phyloP scores from a whole-genome alignment of 2,329 filamentous ascomycete species.

The Penicillium digitatum region DNA sequence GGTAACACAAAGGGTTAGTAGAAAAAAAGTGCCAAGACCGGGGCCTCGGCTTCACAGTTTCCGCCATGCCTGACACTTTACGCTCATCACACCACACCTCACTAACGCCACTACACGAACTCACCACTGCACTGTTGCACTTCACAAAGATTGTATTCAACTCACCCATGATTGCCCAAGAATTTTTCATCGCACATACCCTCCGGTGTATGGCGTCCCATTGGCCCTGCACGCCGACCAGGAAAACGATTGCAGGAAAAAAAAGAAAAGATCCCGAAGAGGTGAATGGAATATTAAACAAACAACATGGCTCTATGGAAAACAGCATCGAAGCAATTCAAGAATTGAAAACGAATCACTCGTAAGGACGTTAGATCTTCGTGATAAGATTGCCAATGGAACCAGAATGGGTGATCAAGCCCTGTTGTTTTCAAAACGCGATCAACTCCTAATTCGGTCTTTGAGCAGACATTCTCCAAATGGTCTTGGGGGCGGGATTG shows the following conservation, averaged over 20 bases:
- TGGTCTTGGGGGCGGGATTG: not conserved
- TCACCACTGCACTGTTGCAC: not conserved
- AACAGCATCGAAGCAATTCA: not conserved
- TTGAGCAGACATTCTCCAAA: constrained; percentile 15
- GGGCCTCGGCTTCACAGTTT: constrained; percentile 17
- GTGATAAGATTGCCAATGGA: constrained; percentile 15
- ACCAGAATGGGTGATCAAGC: constrained; percentile 14
- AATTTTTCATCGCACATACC: constrained; percentile 11
- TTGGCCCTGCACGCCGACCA: constrained; percentile 8
- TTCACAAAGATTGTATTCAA: not conserved
- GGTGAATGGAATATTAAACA: not conserved
- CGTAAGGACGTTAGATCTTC: constrained; percentile 13
- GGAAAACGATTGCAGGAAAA: not conserved
- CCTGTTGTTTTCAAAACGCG: constrained; percentile 14
- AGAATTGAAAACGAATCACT: constrained; percentile 2
- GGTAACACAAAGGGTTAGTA: not conserved
- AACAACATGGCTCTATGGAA: constrained; percentile 12
- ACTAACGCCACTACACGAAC: not conserved
- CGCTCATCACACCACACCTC: not conserved
- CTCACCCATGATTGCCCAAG: not conserved
- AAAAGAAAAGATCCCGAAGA: not conserved
- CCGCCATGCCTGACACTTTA: not conserved
- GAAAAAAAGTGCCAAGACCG: constrained; percentile 19
- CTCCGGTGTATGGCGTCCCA: constrained; percentile 7
- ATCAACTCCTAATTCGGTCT: constrained; percentile 26